Evolutionary conservation across 1,284 basidiomycete genomes (phyloP).

Genomic region (Chiua sp.): DNA sequence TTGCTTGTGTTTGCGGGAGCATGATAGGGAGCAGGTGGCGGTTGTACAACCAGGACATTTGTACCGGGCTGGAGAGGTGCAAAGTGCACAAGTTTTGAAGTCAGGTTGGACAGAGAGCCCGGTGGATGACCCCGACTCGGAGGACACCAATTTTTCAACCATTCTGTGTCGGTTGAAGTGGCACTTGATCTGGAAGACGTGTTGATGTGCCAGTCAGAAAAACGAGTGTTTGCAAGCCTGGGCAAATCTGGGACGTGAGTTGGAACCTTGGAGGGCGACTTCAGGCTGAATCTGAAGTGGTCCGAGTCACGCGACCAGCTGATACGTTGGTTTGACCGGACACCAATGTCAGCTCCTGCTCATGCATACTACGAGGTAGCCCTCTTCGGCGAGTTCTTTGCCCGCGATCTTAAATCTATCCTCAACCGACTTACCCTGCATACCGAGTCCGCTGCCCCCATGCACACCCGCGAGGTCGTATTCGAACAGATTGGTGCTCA

Average conservation of each 20-base stretch:
- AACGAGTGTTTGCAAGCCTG: not conserved
- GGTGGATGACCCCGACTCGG: no score
- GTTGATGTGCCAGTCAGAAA: not conserved
- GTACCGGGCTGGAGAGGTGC: conserved; percentile 64
- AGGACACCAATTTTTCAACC: conserved; percentile 5
- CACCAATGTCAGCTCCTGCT: conserved; percentile 34
- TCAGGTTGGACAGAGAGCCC: conserved; percentile 1
- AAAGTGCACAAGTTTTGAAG: conserved; percentile 38
- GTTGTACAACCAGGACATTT: conserved; percentile 80
- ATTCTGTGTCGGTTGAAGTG: conserved; percentile 17
- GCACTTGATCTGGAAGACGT: not conserved
- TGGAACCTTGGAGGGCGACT: no score
- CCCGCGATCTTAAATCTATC: conserved; percentile 65
- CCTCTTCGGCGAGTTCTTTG: conserved; percentile 75
- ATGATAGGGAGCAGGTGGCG: conserved; percentile 76
- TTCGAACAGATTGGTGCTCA: conserved; percentile 76
- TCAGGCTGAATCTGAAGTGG: no score
- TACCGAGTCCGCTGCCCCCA: conserved; percentile 70
- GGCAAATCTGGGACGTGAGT: no score
- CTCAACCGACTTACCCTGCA: conserved; percentile 79
- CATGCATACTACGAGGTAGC: conserved; percentile 81
- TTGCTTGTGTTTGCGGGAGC: conserved; percentile 75
- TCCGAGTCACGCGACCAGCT: no score
- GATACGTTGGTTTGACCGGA: no score
- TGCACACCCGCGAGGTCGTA: conserved; percentile 74